Evolutionary conservation across 2,329 filamentous ascomycete species (phyloP), one percentile per base, ranked within the genome.

Genomic region (Cyphellophora attinorum): DNA sequence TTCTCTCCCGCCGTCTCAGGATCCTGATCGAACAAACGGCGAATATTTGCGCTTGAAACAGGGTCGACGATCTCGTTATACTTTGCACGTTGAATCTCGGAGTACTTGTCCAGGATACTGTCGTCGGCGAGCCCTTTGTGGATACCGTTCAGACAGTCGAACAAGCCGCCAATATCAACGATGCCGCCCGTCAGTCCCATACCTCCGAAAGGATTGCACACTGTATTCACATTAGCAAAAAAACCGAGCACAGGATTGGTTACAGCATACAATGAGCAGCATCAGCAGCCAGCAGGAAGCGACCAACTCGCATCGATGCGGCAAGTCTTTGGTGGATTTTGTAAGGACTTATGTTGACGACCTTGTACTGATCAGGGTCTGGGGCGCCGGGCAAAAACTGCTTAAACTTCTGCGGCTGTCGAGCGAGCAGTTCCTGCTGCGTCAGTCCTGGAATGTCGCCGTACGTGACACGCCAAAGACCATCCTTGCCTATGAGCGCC

Each of bases 161-260:
- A 74, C 5, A 80, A 61, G 0, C 72, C 72, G 8, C 72, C 74
- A 3, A 76, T 65, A 44, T 79, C 76, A n/a, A 74, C 71, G 35
- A 80, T 72, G 0, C 76, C 76, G 5, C 74, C 74, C 0, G 74
- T 79, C 32, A 79, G 67, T 2, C 76, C 76, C 11, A 79, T 58
- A 0, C 76, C 76, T 29, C 76, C 76, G 54, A 68, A 67, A 1
- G 65, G 34, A 17, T 42, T 45, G 31, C 39, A 42, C 34, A 45
- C 41, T 41, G 17, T 17, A 5, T n/a, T n/a, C 12, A 25, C 16
- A 18, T 16, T 15, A 4, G 11, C 19, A 15, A n/a, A 25, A 25
- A 25, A 25, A n/a, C 8, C 19, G 3, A 25, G 19, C 15, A 25
- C 31, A 5, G 33, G 61, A 48, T 67, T 69, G 45, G 64, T 68